Evolutionary conservation across 352 stramenopile species (phyloP).

Genomic region (Phytophthora macrochlamydospora): DNA sequence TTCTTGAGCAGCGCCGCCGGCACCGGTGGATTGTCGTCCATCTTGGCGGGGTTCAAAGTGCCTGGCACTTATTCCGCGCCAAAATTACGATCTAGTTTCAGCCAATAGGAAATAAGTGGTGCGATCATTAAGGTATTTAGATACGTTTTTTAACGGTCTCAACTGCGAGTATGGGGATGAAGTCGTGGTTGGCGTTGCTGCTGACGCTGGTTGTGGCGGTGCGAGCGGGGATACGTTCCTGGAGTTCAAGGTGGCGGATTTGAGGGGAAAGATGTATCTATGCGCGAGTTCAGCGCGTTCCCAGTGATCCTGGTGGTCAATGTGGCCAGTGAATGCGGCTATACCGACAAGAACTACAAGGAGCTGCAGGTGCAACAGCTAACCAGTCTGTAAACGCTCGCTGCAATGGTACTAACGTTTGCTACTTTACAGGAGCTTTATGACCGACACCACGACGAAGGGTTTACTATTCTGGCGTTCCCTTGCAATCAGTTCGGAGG

Average conservation of each 20-base stretch:
- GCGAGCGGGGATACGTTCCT: slow-evolving; percentile 39
- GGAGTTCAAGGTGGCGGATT: slow-evolving; percentile 64
- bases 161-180: neutral
- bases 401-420: neutral
- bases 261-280: slow-evolving; percentile 43
- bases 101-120: slow-evolving; percentile 8
- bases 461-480: slow-evolving; percentile 92
- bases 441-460: slow-evolving; percentile 70
- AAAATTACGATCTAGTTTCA: slow-evolving; percentile 14
- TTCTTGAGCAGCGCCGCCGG: slow-evolving; percentile 11
- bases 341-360: slow-evolving; percentile 84
- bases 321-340: slow-evolving; percentile 80
- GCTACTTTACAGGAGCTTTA: slow-evolving; percentile 54
- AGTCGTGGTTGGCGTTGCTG: slow-evolving; percentile 12
- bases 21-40: neutral
- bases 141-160: neutral
- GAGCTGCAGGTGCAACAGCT: slow-evolving; percentile 56
- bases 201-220: slow-evolving; percentile 14
- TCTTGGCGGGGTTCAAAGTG: neutral
- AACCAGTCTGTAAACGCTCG: neutral
- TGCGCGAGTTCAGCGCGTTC: slow-evolving; percentile 54
- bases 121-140: neutral
- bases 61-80: neutral
- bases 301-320: slow-evolving; percentile 84
- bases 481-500: slow-evolving; percentile 96